Evolutionary conservation across 805 yeast genomes (phyloP).

Genomic region (Trichomonascus vanleenenianus): DNA sequence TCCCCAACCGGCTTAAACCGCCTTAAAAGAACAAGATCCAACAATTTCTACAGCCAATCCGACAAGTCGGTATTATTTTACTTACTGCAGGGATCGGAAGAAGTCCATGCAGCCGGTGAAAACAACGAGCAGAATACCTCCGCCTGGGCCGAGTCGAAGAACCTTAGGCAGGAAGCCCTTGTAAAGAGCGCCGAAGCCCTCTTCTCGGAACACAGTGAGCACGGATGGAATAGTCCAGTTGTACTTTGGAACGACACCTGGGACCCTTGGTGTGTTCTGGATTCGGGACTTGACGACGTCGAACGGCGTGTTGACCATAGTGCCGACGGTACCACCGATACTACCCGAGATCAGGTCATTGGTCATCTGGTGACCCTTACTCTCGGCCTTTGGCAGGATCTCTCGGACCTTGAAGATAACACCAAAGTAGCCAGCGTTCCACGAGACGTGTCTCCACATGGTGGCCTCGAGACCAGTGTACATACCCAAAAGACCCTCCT

Average conservation of each 20-base stretch:
- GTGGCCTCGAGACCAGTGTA: constrained; percentile 97
- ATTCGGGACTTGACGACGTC: constrained; percentile 95
- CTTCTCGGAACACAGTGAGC: constrained; percentile 69
- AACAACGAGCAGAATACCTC: constrained; percentile 96
- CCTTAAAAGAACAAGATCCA: background rate
- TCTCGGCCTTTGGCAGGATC: constrained; percentile 69
- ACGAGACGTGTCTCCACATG: constrained; percentile 88
- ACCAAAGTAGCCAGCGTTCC: constrained; percentile 99
- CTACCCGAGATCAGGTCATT: constrained; percentile 90
- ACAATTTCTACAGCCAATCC: background rate
- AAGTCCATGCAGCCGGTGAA: constrained; percentile 92
- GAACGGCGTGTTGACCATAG: constrained; percentile 91
- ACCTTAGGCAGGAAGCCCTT: constrained; percentile 98
- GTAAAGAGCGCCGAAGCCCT: constrained; percentile 85
- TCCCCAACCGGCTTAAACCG: background rate
- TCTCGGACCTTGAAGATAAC: constrained; percentile 79
- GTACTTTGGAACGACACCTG: constrained; percentile 79
- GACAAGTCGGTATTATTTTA: background rate
- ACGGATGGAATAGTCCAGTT: constrained; percentile 88
- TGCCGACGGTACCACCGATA: constrained; percentile 95
- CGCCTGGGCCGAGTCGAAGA: constrained; percentile 97
- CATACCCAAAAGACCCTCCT: constrained; percentile 74
- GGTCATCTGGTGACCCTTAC: constrained; percentile 63
- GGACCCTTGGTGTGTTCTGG: constrained; percentile 58
- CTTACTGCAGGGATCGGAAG: constrained; percentile 38